Conservation (phyloP, 768 basidiomycete species). For the Tulasnella sp. region DNA sequence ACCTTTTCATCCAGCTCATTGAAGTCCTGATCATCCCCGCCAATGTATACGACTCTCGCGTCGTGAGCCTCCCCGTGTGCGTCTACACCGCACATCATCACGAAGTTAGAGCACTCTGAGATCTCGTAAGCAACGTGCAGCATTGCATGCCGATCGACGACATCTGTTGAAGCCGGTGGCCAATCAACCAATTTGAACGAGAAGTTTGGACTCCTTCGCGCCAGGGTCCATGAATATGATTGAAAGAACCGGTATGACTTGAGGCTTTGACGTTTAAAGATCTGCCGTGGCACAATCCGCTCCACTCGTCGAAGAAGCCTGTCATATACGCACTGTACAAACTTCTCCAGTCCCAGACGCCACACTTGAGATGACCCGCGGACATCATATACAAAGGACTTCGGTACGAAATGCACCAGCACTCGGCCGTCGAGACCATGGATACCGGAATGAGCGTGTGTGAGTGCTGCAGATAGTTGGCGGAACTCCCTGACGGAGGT, state of each 20-base stretch:
- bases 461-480: conserved; percentile 52
- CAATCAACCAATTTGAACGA: conserved; percentile 31
- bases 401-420: conserved; percentile 65
- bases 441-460: conserved; percentile 30
- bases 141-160: conserved; percentile 46
- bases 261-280: conserved; percentile 33
- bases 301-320: conserved; percentile 49
- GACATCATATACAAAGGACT: conserved; percentile 41
- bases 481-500: conserved; percentile 56
- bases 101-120: conserved; percentile 61
- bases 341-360: conserved; percentile 35
- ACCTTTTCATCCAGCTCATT: conserved; percentile 41
- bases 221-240: conserved; percentile 53
- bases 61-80: conserved; percentile 69
- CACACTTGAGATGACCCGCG: conserved; percentile 35
- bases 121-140: conserved; percentile 68
- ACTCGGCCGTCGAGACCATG: conserved; percentile 33
- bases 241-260: conserved; percentile 41
- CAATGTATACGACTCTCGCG: conserved; percentile 40
- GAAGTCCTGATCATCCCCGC: conserved; percentile 11
- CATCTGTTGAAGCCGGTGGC: conserved; percentile 36
- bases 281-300: conserved; percentile 45
- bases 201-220: conserved; percentile 32
- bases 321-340: conserved; percentile 61
- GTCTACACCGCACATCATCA: conserved; percentile 62